A percentile compares a stretch with the other conserved stretches of the same genome.
phyloP scores from a whole-genome alignment of 345 rosid genomes.

The Sisymbrium altissimum region DNA sequence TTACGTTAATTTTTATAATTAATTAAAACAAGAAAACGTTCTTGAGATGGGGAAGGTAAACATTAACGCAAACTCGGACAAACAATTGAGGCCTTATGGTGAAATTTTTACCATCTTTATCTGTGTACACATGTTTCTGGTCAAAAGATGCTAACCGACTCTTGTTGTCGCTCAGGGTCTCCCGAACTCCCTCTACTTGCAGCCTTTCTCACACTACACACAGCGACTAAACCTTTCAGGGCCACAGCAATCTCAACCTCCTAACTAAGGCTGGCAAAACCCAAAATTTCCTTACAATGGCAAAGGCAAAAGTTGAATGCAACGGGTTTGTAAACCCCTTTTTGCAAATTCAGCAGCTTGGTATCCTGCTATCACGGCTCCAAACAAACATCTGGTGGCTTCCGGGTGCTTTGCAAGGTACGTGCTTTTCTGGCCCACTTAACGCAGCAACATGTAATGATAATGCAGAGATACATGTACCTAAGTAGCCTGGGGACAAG shows the following conservation, averaged over 20 bases:
- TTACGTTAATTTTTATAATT: no score
- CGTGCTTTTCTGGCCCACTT: conserved; percentile 30
- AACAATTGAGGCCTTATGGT: no score
- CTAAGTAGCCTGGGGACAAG: conserved; percentile 24
- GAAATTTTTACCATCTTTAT: neutral
- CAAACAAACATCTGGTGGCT: conserved; percentile 35
- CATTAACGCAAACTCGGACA: neutral
- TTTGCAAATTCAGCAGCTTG: conserved; percentile 64
- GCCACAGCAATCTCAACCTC: conserved; percentile 71
- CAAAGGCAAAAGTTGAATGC: conserved; percentile 7
- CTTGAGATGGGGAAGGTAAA: neutral
- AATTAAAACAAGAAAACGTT: no score
- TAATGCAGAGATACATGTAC: conserved; percentile 29
- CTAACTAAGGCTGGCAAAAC: conserved; percentile 75
- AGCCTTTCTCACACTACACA: conserved; percentile 79
- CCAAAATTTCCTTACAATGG: conserved; percentile 80
- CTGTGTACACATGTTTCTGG: neutral
- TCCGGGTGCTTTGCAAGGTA: conserved; percentile 37
- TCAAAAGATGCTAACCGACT: conserved; percentile 1
- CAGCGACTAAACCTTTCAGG: conserved; percentile 70
- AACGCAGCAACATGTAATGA: conserved; percentile 24
- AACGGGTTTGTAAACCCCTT: conserved; percentile 55
- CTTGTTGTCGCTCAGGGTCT: conserved; percentile 58
- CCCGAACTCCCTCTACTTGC: conserved; percentile 91
- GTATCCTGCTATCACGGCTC: conserved; percentile 71